Percentiles rank a stretch among this genome's conserved stretches.
Conservation (phyloP, 2,329 filamentous ascomycete genomes). For the Ilyonectria destructans region DNA sequence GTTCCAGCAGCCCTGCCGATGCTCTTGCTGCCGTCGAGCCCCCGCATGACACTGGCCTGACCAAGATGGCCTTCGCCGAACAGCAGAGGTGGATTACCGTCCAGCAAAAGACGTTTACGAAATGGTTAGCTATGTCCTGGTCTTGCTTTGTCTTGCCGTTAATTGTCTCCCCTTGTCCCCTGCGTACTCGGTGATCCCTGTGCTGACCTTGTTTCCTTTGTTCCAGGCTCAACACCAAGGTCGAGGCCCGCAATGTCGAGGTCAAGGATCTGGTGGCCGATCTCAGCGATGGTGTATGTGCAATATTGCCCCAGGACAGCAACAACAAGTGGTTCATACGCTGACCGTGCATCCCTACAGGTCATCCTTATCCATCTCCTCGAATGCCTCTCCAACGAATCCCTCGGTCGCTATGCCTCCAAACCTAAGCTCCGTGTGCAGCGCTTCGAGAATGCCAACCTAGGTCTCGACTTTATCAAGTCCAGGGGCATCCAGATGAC, state of each 20-base stretch:
- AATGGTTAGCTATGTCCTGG: conserved; percentile 74
- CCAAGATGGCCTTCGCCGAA: conserved; percentile 76
- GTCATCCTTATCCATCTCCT: conserved; percentile 97
- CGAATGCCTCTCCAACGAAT: conserved; percentile 95
- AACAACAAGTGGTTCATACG: conserved; percentile 20
- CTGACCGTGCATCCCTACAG: conserved; percentile 61
- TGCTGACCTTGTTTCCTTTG: conserved; percentile 13
- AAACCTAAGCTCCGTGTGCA: conserved; percentile 97
- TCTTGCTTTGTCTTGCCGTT: neutral
- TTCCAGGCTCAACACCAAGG: conserved; percentile 92
- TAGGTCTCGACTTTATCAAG: conserved; percentile 94
- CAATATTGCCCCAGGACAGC: neutral
- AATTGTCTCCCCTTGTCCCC: neutral
- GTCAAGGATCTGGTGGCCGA: conserved; percentile 92
- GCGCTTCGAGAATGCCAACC: conserved; percentile 98
- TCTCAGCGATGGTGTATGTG: conserved; percentile 91
- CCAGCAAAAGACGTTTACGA: conserved; percentile 99
- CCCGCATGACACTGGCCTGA: conserved; percentile 66
- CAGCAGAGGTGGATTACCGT: conserved; percentile 82
- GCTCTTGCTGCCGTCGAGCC: conserved; percentile 64
- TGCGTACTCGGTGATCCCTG: conserved; percentile 2
- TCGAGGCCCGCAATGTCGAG: conserved; percentile 82
- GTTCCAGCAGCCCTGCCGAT: conserved; percentile 58
- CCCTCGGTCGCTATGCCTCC: conserved; percentile 95
- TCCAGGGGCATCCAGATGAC: conserved; percentile 95